Evolutionary conservation across 2,329 filamentous ascomycete genomes (phyloP), one percentile per base, ranked within the genome.

Genomic region (Fusarium nodosum): DNA sequence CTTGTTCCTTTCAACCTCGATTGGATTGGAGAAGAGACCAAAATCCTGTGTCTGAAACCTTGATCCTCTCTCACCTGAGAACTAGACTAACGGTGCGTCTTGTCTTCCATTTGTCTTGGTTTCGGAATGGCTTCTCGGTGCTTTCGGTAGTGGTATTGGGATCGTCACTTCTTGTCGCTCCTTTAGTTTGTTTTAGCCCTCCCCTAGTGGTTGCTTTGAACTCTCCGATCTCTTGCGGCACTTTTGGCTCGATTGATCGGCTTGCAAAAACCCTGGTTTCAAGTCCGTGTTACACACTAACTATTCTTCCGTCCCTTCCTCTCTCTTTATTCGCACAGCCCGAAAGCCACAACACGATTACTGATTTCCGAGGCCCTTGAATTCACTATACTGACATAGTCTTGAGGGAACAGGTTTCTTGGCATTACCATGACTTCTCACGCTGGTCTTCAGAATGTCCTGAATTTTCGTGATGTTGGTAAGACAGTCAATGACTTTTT

Each of bases 381-480:
- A 39, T 39, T 41, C 22, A 18, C 24, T 20, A 31, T 28, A 30
- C 46, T 45, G 45, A 20, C 46, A 51, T 47, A 26, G 28, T 53
- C 34, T 8, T 30, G 28, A 24, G 22, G 13, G 38, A 34, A 50
- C 34, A 56, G 36, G 26, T 39, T 34, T 38, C 45, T 71, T 65
- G 60, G 64, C 50, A 51, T 31, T 13, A 45, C 44, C 47, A 75
- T 75, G 73, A 31, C 53, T 44, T 61, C 63, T 41, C 36, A 57
- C 15, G 47, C 45, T n/a, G 64, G 57, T 26, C 69, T 78, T 18
- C 71, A 76, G 38, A 68, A 67, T 9, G 72, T 94, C 52, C 80
- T 90, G 72, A 95, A 95, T 78, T 93, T 94, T 76, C 88, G 93
- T 60, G 92, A 95, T 82, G 89, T 94, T 44, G 91, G 90, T 41